phyloP scores from a whole-genome alignment of 768 basidiomycete genomes.

The Lactarius vividus region DNA sequence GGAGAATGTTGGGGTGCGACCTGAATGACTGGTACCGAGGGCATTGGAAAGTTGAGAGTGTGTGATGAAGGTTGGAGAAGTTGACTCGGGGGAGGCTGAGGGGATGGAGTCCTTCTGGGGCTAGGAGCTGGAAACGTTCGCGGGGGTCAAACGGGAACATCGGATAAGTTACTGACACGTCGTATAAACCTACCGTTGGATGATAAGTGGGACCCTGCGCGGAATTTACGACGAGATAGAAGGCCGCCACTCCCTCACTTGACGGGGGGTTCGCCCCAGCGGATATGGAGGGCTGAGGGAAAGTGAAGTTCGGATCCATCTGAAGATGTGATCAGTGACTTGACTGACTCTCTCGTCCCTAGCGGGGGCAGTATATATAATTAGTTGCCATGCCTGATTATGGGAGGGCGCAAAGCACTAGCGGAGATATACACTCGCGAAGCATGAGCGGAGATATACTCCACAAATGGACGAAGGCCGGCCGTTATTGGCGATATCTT shows the following conservation, averaged over 20 bases:
- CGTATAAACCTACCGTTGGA: neutral
- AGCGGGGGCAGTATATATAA: neutral
- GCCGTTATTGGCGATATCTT: neutral
- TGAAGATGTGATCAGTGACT: neutral
- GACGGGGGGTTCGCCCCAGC: neutral
- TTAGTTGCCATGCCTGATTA: neutral
- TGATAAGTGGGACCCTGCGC: neutral
- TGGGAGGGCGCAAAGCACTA: neutral
- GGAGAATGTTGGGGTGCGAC: neutral
- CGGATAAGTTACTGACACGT: neutral
- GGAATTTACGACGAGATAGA: neutral
- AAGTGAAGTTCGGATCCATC: neutral
- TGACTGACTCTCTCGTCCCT: neutral
- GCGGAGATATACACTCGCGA: neutral
- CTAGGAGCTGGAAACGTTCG: neutral
- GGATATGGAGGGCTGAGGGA: neutral
- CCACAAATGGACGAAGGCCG: neutral
- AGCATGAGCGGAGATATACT: neutral
- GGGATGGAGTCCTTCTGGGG: neutral
- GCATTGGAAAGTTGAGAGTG: neutral
- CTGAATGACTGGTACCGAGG: neutral
- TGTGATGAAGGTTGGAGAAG: neutral
- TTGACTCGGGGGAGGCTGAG: neutral
- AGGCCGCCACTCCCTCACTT: neutral
- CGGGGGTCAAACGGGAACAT: neutral